Conservation (phyloP, 176 grass and related monocot species). For the Oryza glumipatula region DNA sequence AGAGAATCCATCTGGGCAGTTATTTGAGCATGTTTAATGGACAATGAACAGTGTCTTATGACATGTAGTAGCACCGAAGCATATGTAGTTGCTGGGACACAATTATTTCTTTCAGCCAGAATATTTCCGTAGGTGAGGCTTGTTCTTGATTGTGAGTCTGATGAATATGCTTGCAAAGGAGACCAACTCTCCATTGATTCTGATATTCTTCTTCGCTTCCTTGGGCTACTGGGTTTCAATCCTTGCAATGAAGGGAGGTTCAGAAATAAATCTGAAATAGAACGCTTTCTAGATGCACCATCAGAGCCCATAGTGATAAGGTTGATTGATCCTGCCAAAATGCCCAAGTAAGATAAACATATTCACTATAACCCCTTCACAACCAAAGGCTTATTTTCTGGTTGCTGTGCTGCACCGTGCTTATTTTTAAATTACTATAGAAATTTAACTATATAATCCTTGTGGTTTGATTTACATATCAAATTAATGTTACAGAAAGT, state of each 20-base stretch:
- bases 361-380: not conserved
- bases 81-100: slow-evolving; percentile 69
- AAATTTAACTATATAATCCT: not conserved
- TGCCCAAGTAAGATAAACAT: slow-evolving; percentile 45
- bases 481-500: not conserved
- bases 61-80: slow-evolving; percentile 85
- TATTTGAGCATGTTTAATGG: slow-evolving; percentile 96
- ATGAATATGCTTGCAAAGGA: slow-evolving; percentile 54
- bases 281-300: slow-evolving; percentile 61
- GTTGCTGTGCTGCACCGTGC: not conserved
- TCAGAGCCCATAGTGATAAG: slow-evolving; percentile 41
- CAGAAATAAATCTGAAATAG: slow-evolving; percentile 64
- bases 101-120: slow-evolving; percentile 68
- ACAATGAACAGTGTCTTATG: slow-evolving; percentile 79
- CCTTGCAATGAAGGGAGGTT: slow-evolving; percentile 68
- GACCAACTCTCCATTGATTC: slow-evolving; percentile 41
- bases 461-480: not conserved
- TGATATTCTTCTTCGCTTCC: slow-evolving; percentile 68
- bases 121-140: slow-evolving; percentile 60
- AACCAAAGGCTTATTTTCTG: not conserved
- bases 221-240: slow-evolving; percentile 45
- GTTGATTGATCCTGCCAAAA: slow-evolving; percentile 49
- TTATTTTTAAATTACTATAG: not conserved
- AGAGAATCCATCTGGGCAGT: slow-evolving; percentile 94
- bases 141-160: slow-evolving; percentile 47